Evolutionary conservation across 2,329 filamentous ascomycete genomes (phyloP).

Genomic region (Sarocladium oryzae): DNA sequence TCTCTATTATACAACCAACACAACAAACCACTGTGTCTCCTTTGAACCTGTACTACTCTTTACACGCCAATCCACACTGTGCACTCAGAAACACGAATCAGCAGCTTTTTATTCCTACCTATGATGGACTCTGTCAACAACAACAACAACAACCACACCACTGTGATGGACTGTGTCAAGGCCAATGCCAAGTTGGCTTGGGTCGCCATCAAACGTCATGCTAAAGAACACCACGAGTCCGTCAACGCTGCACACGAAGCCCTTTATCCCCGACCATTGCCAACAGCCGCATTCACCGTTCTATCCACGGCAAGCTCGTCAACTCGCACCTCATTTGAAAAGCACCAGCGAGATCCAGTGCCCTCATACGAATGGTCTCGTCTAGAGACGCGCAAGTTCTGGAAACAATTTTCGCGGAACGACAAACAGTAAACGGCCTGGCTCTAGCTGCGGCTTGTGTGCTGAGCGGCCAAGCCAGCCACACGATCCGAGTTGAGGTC

Average conservation of each 20-base stretch:
- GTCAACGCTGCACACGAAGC: not conserved
- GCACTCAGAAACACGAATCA: no score
- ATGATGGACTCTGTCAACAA: no score
- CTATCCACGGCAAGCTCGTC: not conserved
- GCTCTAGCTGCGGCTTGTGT: no score
- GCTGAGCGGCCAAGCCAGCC: no score
- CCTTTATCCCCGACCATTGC: not conserved
- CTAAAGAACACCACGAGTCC: not conserved
- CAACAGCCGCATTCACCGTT: not conserved
- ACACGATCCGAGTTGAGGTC: no score
- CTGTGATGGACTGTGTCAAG: not conserved
- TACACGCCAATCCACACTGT: no score
- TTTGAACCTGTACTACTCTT: no score
- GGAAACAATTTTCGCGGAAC: not conserved
- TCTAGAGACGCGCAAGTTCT: not conserved
- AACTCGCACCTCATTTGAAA: not conserved
- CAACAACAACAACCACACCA: not conserved
- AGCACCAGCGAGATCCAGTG: not conserved
- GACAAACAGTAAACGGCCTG: no score
- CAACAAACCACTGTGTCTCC: no score
- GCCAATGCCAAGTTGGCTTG: not conserved
- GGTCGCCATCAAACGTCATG: not conserved
- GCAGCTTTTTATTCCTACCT: no score
- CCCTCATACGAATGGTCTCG: not conserved
- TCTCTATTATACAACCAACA: no score